A percentile compares a stretch with the other conserved stretches of the same genome.
Evolutionary conservation across 2,329 filamentous ascomycete genomes (phyloP).

Genomic region (Aschersonia sp.): DNA sequence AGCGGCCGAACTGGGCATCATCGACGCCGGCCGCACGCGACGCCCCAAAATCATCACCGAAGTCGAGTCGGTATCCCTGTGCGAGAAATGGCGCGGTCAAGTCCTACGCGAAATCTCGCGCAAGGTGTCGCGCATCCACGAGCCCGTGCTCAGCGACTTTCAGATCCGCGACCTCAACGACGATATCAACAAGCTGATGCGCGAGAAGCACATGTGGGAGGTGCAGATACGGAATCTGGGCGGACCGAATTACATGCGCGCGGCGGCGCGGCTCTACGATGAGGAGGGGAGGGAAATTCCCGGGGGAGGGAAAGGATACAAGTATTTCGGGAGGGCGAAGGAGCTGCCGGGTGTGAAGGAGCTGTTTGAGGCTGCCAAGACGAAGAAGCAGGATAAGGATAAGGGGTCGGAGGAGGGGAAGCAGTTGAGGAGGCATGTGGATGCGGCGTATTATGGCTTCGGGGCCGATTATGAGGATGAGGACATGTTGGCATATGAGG

Average conservation of each 20-base stretch:
- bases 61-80: slow-evolving; percentile 67
- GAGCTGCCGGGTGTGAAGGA: slow-evolving; percentile 94
- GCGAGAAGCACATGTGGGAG: slow-evolving; percentile 99
- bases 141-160: slow-evolving; percentile 80
- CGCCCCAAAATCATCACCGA: slow-evolving; percentile 86
- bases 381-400: slow-evolving; percentile 43
- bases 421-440: slow-evolving; percentile 62
- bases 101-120: slow-evolving; percentile 94
- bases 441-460: slow-evolving; percentile 94
- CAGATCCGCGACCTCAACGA: slow-evolving; percentile 97
- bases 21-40: slow-evolving; percentile 79
- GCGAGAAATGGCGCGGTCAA: slow-evolving; percentile 97
- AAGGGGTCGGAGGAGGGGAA: slow-evolving; percentile 53
- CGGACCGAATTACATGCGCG: slow-evolving; percentile 93
- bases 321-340: slow-evolving; percentile 81
- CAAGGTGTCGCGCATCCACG: slow-evolving; percentile 94
- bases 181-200: slow-evolving; percentile 98
- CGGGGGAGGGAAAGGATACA: slow-evolving; percentile 75
- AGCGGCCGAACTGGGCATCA: slow-evolving; percentile 88
- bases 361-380: slow-evolving; percentile 69
- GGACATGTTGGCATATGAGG: slow-evolving; percentile 66
- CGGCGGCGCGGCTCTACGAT: slow-evolving; percentile 55
- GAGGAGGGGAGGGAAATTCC: slow-evolving; percentile 58
- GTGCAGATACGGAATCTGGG: slow-evolving; percentile 88
- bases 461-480: slow-evolving; percentile 86